Percentiles rank a stretch among this genome's conserved stretches.
Evolutionary conservation across 2,329 filamentous ascomycete genomes (phyloP).

Genomic region (Pestalotiopsis sp.): DNA sequence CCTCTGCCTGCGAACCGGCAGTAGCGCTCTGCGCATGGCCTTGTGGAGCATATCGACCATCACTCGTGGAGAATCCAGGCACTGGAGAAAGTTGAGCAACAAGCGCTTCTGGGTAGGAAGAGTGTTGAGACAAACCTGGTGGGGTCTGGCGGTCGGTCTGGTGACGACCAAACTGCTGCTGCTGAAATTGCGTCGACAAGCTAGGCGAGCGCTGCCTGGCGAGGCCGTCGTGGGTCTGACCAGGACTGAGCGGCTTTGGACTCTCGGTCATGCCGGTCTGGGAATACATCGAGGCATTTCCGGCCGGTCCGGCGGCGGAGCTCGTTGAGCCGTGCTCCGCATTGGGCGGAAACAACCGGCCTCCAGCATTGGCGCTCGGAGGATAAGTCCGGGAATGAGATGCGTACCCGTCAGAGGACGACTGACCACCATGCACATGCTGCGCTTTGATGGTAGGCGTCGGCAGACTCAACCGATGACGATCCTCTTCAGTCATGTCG

Average conservation of each 20-base stretch:
- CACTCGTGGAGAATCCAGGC: constrained; percentile 31
- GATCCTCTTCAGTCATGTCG: constrained; percentile 62
- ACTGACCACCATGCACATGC: constrained; percentile 59
- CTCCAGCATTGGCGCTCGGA: constrained; percentile 53
- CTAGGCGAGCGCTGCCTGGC: constrained; percentile 67
- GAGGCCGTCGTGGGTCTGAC: constrained; percentile 55
- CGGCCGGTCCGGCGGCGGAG: constrained; percentile 51
- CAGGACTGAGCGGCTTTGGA: constrained; percentile 77
- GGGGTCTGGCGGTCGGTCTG: constrained; percentile 58
- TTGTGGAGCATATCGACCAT: constrained; percentile 31
- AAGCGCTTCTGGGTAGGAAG: constrained; percentile 20
- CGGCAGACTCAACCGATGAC: constrained; percentile 70
- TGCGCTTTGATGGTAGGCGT: constrained; percentile 67
- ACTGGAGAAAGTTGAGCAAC: constrained; percentile 32
- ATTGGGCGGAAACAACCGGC: constrained; percentile 66
- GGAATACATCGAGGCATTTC: constrained; percentile 65
- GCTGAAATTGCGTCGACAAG: constrained; percentile 65
- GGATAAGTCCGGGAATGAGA: constrained; percentile 80
- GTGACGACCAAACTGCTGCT: constrained; percentile 63
- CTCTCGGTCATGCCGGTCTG: constrained; percentile 81
- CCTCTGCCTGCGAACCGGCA: constrained; percentile 28
- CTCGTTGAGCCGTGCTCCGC: constrained; percentile 58
- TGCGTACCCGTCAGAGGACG: constrained; percentile 52
- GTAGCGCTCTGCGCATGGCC: constrained; percentile 24
- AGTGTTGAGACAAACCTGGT: constrained; percentile 50